Percentiles rank a stretch among this genome's conserved stretches.
These are phyloP conservation scores for Fraxinus albicans DNA, from an alignment of 305 asterid species.

Conservation along the genomic window DNA sequence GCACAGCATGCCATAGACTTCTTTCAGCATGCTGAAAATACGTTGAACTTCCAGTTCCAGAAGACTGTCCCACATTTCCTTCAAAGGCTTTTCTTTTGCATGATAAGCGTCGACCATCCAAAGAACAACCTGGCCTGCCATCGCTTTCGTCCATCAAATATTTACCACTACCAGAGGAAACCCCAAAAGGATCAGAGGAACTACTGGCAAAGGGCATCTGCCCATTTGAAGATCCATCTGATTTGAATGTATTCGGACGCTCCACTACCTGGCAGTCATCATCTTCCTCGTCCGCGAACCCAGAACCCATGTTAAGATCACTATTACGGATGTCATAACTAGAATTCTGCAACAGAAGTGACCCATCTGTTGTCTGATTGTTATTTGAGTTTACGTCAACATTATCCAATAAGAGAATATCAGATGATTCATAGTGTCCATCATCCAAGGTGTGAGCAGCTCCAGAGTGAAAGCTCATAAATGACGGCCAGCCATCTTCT, in stretches of 20 bases:
- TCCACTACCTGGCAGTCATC: constrained; percentile 58
- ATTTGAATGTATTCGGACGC: constrained; percentile 33
- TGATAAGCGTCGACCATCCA: constrained; percentile 52
- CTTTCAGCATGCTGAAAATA: constrained; percentile 44
- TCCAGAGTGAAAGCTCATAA: constrained; percentile 31
- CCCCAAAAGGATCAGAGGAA: constrained; percentile 42
- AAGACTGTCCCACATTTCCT: constrained; percentile 59
- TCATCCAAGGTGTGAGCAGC: constrained; percentile 39
- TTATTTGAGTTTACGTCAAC: constrained; percentile 31
- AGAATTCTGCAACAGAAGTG: constrained; percentile 33
- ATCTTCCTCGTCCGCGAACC: constrained; percentile 29
- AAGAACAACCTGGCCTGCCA: constrained; percentile 46
- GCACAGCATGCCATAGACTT: constrained; percentile 43
- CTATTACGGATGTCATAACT: constrained; percentile 35
- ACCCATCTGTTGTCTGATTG: constrained; percentile 32
- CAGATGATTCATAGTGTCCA: constrained; percentile 35
- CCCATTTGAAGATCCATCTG: constrained; percentile 41
- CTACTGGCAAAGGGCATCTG: constrained; percentile 36
- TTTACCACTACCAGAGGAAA: constrained; percentile 40
- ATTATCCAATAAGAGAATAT: constrained; percentile 43
- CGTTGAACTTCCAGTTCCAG: constrained; percentile 62
- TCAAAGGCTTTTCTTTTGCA: constrained; percentile 82
- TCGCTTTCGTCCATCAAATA: constrained; percentile 42
- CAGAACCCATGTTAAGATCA: constrained; percentile 53
- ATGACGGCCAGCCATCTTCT: constrained; percentile 43